Evolutionary conservation across 1,284 basidiomycete species (phyloP).

Genomic region (Malassezia caprae): DNA sequence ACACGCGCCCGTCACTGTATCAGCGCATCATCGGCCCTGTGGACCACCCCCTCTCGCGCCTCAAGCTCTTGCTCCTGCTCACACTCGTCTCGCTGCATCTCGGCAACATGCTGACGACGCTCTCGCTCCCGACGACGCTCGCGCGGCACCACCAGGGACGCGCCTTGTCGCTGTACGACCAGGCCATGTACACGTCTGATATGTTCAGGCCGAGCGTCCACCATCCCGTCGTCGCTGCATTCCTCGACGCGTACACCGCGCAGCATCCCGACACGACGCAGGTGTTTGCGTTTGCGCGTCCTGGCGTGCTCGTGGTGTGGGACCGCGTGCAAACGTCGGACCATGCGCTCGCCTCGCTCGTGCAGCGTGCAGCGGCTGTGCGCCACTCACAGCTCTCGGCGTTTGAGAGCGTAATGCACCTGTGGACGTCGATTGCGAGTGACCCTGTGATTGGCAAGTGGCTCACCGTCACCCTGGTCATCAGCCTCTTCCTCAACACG

Average conservation of each 20-base stretch:
- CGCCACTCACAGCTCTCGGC: conserved; percentile 35
- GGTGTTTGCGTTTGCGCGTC: conserved; percentile 5
- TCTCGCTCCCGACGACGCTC: conserved; percentile 64
- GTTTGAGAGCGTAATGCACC: conserved; percentile 77
- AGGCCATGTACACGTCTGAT: conserved; percentile 22
- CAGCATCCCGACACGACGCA: conserved; percentile 22
- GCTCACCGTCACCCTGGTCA: conserved; percentile 77
- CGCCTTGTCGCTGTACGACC: conserved; percentile 42
- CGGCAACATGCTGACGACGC: conserved; percentile 83
- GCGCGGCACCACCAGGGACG: conserved; percentile 53
- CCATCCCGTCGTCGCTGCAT: conserved; percentile 26
- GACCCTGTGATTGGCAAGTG: conserved; percentile 92
- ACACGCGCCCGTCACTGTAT: conserved; percentile 12
- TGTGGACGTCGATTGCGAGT: conserved; percentile 88
- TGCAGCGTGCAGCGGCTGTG: not conserved
- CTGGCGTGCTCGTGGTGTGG: not conserved
- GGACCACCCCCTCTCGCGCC: conserved; percentile 66
- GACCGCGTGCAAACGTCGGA: not conserved
- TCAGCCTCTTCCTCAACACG: conserved; percentile 83
- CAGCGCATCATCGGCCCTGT: conserved; percentile 52
- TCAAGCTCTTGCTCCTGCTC: conserved; percentile 77
- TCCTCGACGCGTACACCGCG: conserved; percentile 30
- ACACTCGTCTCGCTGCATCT: conserved; percentile 37
- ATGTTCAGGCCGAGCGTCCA: conserved; percentile 21
- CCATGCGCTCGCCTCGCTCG: not conserved